phyloP scores from a whole-genome alignment of 352 stramenopile genomes.

The Elongisporangium undulatum region DNA sequence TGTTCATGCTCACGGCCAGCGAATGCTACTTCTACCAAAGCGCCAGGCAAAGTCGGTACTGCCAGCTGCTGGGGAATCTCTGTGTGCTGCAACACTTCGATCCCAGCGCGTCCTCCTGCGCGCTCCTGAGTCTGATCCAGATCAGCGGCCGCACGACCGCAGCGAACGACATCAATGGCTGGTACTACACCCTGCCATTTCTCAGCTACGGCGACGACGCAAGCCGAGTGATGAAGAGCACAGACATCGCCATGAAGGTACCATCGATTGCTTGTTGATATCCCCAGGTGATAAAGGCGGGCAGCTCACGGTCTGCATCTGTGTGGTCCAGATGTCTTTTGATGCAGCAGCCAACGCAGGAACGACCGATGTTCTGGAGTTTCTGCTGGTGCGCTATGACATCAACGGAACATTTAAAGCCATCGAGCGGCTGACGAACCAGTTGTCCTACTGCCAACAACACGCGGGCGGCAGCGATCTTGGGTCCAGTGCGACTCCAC shows the following conservation, averaged over 20 bases:
- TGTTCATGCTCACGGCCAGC: conserved; percentile 62
- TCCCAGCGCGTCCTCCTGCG: conserved; percentile 51
- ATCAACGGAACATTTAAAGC: conserved; percentile 87
- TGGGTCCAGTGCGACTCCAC: conserved; percentile 15
- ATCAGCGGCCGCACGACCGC: conserved; percentile 36
- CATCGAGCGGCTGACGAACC: conserved; percentile 57
- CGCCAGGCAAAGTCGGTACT: conserved; percentile 62
- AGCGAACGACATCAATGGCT: conserved; percentile 45
- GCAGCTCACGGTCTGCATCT: too few species aligned
- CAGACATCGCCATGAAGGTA: conserved; percentile 74
- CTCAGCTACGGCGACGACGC: conserved; percentile 75
- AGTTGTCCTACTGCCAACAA: conserved; percentile 77
- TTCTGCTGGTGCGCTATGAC: conserved; percentile 84
- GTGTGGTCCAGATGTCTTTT: conserved; percentile 75
- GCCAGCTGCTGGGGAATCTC: conserved; percentile 89
- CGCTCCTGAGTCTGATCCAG: conserved; percentile 72
- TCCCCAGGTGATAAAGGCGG: too few species aligned
- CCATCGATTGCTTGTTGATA: neutral
- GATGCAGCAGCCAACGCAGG: conserved; percentile 37
- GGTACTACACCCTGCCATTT: conserved; percentile 85
- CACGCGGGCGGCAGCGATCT: conserved; percentile 6
- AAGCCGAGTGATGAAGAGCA: conserved; percentile 52
- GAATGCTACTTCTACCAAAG: conserved; percentile 87
- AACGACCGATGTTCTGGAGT: conserved; percentile 66
- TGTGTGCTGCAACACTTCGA: conserved; percentile 92